phyloP scores from a whole-genome alignment of 495 filamentous ascomycete species.

The Penicillium robsamsonii region DNA sequence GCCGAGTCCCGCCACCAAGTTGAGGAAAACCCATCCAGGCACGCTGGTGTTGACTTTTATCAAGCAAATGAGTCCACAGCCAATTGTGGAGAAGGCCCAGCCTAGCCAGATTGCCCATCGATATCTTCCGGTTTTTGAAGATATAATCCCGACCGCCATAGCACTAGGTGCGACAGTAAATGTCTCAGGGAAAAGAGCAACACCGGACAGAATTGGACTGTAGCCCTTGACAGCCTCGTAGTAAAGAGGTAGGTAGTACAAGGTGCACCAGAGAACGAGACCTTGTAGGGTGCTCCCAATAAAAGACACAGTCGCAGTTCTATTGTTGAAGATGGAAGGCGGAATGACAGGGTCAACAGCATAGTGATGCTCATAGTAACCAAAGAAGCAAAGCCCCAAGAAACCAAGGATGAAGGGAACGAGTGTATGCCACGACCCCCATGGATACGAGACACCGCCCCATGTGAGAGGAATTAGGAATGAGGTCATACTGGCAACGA shows the following conservation, averaged over 20 bases:
- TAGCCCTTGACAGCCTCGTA: constrained; percentile 50
- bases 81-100: constrained; percentile 43
- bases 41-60: constrained; percentile 33
- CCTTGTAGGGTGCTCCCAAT: constrained; percentile 39
- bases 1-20: constrained; percentile 39
- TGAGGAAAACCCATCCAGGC: constrained; percentile 38
- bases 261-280: constrained; percentile 42
- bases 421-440: constrained; percentile 48
- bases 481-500: constrained; percentile 42
- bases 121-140: constrained; percentile 36
- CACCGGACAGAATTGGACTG: constrained; percentile 39
- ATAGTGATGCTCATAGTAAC: constrained; percentile 42
- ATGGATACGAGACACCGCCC: constrained; percentile 46
- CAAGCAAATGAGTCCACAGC: constrained; percentile 35
- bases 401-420: constrained; percentile 56
- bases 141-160: constrained; percentile 29
- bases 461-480: constrained; percentile 48
- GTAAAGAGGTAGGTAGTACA: constrained; percentile 47
- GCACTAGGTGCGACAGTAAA: constrained; percentile 45
- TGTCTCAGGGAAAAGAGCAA: constrained; percentile 44
- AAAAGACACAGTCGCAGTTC: constrained; percentile 41
- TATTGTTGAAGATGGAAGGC: constrained; percentile 41
- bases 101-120: constrained; percentile 42
- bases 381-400: constrained; percentile 38
- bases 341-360: constrained; percentile 47